phyloP scores from a whole-genome alignment of 768 basidiomycete genomes.

The Lactarius tabidus region DNA sequence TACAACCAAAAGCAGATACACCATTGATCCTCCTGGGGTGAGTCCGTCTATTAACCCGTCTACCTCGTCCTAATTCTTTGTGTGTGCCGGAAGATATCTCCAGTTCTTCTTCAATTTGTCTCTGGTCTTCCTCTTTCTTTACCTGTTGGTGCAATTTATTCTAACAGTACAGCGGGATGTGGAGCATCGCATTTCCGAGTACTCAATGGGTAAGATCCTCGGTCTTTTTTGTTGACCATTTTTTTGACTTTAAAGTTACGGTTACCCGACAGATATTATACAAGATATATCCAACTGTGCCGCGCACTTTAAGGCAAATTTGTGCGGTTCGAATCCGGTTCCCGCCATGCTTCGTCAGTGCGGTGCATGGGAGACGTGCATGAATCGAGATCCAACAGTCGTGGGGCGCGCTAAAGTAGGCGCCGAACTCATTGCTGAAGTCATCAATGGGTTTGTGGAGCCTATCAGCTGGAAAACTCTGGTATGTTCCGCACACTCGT shows the following conservation, averaged over 20 bases:
- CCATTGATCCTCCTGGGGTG: conserved; percentile 88
- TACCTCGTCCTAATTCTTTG: neutral
- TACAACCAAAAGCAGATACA: conserved; percentile 52
- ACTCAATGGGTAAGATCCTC: conserved; percentile 70
- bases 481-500: conserved; percentile 43
- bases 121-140: conserved; percentile 77
- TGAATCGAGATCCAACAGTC: conserved; percentile 89
- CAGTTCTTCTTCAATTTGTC: conserved; percentile 94
- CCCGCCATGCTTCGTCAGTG: conserved; percentile 90
- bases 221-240: conserved; percentile 1
- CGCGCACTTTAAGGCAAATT: conserved; percentile 73
- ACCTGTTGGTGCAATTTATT: conserved; percentile 82
- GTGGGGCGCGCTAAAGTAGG: conserved; percentile 87
- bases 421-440: conserved; percentile 93
- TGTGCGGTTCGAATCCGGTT: conserved; percentile 68
- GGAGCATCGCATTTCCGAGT: conserved; percentile 77
- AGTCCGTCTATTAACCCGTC: conserved; percentile 32
- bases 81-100: conserved; percentile 56
- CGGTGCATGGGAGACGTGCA: conserved; percentile 86
- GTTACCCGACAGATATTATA: conserved; percentile 60
- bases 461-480: conserved; percentile 97
- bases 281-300: conserved; percentile 91
- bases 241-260: conserved; percentile 12
- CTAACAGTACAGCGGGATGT: conserved; percentile 89
- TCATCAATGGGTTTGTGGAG: conserved; percentile 95